Conservation (phyloP, 116 monocot species). For the Cymodocea nodosa region DNA sequence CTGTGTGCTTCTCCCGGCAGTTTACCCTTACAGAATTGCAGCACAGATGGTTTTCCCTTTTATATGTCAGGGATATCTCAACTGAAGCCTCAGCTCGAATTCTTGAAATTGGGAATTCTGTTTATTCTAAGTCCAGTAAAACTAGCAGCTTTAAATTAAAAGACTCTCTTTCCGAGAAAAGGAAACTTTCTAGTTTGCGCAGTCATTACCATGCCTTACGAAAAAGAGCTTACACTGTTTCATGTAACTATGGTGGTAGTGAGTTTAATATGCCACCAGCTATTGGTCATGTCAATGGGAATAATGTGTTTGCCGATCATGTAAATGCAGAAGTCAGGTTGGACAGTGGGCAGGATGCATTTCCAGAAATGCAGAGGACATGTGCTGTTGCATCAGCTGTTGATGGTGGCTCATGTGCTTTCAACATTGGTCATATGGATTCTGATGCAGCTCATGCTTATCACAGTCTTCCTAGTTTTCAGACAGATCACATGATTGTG, state of each 20-base stretch:
- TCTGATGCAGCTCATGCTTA: conserved; percentile 7
- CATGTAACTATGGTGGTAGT: conserved; percentile 13
- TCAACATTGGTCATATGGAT: neutral
- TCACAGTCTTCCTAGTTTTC: neutral
- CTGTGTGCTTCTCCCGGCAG: conserved; percentile 63
- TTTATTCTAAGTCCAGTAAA: neutral
- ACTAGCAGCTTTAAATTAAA: conserved; percentile 22
- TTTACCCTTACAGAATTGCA: conserved; percentile 56
- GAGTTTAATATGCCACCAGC: neutral
- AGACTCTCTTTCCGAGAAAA: conserved; percentile 26
- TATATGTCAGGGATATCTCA: conserved; percentile 53
- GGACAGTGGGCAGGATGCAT: conserved; percentile 6
- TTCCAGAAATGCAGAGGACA: conserved; percentile 14
- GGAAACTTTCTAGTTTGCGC: conserved; percentile 41
- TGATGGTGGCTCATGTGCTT: conserved; percentile 2
- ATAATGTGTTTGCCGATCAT: neutral
- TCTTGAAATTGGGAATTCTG: conserved; percentile 29
- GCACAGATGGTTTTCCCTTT: conserved; percentile 59
- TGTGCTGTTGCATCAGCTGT: conserved; percentile 9
- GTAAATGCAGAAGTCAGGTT: neutral
- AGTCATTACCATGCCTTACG: conserved; percentile 56
- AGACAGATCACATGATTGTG: neutral
- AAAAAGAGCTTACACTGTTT: conserved; percentile 52
- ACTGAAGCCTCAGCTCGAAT: conserved; percentile 46
- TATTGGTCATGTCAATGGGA: neutral